These are phyloP conservation scores for Plantago major DNA, from an alignment of 257 asterid genomes.

Conservation along the genomic window DNA sequence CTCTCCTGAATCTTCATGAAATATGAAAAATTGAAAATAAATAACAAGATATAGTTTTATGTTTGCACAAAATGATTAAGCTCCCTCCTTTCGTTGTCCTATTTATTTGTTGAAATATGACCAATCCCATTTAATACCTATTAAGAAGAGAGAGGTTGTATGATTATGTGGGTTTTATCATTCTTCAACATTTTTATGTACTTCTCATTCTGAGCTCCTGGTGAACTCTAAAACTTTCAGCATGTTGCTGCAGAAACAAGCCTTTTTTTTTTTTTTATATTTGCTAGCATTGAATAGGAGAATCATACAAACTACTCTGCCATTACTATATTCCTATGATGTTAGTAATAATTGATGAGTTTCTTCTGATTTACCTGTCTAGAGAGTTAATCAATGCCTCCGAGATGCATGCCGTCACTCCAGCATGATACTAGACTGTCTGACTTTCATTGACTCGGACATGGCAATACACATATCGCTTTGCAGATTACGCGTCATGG, in stretches of 20 bases:
- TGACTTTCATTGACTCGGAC: constrained; percentile 58
- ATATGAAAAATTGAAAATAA: background rate
- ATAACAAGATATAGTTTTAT: too few relatives aligned
- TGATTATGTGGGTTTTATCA: too few relatives aligned
- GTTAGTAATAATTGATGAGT: background rate
- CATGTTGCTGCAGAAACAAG: background rate
- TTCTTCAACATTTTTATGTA: too few relatives aligned
- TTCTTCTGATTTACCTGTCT: constrained; percentile 12
- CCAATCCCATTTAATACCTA: too few relatives aligned
- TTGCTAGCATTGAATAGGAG: too few relatives aligned
- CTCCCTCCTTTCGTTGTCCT: background rate
- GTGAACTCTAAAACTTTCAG: background rate
- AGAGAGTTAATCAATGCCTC: constrained; percentile 91
- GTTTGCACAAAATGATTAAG: background rate
- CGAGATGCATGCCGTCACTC: constrained; percentile 58
- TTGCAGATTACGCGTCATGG: constrained; percentile 33
- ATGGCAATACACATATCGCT: constrained; percentile 26
- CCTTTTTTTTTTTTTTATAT: too few relatives aligned
- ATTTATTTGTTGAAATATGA: too few relatives aligned
- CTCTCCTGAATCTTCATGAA: background rate
- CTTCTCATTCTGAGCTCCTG: too few relatives aligned
- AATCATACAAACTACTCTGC: too few relatives aligned
- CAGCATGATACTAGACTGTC: constrained; percentile 27
- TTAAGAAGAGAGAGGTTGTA: too few relatives aligned
- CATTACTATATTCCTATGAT: constrained; percentile 4